Base-by-base conservation (phyloP, 73 alveolate species). In the Stentor coeruleus region DNA sequence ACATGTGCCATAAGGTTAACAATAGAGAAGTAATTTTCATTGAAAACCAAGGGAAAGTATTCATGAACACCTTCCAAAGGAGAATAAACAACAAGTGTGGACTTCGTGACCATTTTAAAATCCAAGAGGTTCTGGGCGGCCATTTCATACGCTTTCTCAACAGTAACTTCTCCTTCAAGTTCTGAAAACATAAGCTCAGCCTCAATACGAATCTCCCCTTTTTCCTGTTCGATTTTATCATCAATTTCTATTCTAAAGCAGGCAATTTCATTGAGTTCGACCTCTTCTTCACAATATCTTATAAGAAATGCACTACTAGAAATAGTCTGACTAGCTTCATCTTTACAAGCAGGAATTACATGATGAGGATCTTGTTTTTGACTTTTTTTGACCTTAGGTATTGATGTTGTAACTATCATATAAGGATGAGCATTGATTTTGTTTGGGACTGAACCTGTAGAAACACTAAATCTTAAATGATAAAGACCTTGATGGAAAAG, bases 241-340 rank as follows among this genome's bases (percentile, higher is more conserved):
- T 75, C 83, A 33, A 93, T 59, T 83, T 93, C 98, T 15, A 89
- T 39, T 79, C 98, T 88, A 73, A 93, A 93, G 74, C 88, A 90
- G 75, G 95, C 92, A 2, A 91, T 75, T 58, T 91, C 96, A 66
- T 89, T 89, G n/a, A 93, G 83, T 74, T 93, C 98, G 15, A 93
- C 90, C 81, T 95, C 99, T 84, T 95, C 99, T 84, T 95, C 99
- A 72, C 96, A 88, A 80, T 91, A 95, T 55, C 98, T 84, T 74
- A 93, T 93, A 87, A 95, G 59, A 86, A 95, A 95, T 76, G 95
- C 92, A 59, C 94, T 66, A 58, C 97, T 93, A 58, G 84, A 76
- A 93, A 87, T 91, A 49, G 89, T 60, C 55, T 80, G 40, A n/a
- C 38, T 36, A 3, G 81, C 72, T 59, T 91, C 93, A 36, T 91